Evolutionary conservation across 805 yeast species (phyloP), one percentile per base, ranked within the genome.

Genomic region (Zygoascus tannicola): DNA sequence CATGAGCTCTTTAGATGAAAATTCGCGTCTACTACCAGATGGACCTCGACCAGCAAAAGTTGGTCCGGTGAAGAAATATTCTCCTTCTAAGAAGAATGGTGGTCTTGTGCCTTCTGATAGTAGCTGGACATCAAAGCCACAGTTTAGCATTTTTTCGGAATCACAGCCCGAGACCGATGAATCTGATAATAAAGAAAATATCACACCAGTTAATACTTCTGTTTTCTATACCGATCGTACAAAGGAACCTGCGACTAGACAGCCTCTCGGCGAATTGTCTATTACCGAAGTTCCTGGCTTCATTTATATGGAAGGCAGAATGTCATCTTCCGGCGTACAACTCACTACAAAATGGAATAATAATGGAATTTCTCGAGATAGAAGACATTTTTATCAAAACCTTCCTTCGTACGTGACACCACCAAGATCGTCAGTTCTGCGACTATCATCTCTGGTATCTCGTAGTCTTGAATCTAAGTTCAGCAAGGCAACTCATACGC

Each of bases 371-470:
- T 3, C 7, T 14, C 3, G 32, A 21, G 3, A 15, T 12, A 15
- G 19, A 5, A 18, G 7, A 10, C 23, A 34, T 3, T 7, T 26
- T 12, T 41, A 34, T 22, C 10, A n/a, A 18, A 69, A 76, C 51
- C 66, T 34, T 5, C 46, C 46, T 4, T 28, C 10, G 15, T 44
- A 32, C 38, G 46, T 44, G 44, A 44, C 46, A 15, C 46, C 46
- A 5, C 46, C 42, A 12, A 14, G 46, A 20, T 20, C 18, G 23
- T 34, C 39, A 14, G 23, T 40, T 4, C 10, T 21, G 19, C 22
- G 19, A 19, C 19, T 35, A 22, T 35, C 21, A 12, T 18, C 18
- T 10, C 14, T 10, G 22, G 38, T 16, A 5, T 15, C 21, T 4
- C 22, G 30, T 12, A 26, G 12, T 12, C 7, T 26, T 12, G 30